phyloP scores from a whole-genome alignment of 169 alveolate genomes.

The Plasmodium chabaudi region DNA sequence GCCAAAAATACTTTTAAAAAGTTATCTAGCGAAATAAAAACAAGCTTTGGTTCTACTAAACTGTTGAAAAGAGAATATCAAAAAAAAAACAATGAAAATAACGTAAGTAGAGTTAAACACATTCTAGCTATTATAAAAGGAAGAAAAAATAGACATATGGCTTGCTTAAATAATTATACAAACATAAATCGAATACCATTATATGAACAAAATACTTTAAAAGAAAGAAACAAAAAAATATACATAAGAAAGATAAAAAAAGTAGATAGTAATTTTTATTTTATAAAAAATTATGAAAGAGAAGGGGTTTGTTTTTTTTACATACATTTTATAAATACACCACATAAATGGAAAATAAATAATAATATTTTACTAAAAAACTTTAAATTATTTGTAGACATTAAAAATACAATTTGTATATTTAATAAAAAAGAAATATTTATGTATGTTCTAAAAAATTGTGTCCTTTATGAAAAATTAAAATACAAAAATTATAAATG shows the following conservation, averaged over 20 bases:
- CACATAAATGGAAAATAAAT: constrained; percentile 10
- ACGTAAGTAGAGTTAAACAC: neutral
- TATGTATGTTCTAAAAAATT: constrained; percentile 26
- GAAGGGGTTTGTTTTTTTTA: constrained; percentile 6
- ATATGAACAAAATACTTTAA: neutral
- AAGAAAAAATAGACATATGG: neutral
- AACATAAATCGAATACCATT: neutral
- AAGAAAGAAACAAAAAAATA: constrained; percentile 7
- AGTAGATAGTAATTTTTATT: neutral
- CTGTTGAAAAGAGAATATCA: neutral
- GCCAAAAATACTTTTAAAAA: neutral
- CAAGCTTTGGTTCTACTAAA: neutral
- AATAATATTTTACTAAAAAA: constrained; percentile 7
- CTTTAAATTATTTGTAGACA: constrained; percentile 28
- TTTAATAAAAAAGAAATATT: constrained; percentile 37
- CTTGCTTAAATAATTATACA: neutral
- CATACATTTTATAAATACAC: constrained; percentile 18
- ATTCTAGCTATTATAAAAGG: neutral
- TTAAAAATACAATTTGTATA: constrained; percentile 15
- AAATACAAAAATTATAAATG: constrained; percentile 14
- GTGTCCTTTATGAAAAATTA: constrained; percentile 43
- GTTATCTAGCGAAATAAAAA: neutral
- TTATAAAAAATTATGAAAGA: constrained; percentile 7
- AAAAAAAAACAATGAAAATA: neutral
- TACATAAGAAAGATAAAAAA: constrained; percentile 15